Base-by-base conservation (phyloP, 345 rosid genomes). In the Gossypium stocksii region DNA sequence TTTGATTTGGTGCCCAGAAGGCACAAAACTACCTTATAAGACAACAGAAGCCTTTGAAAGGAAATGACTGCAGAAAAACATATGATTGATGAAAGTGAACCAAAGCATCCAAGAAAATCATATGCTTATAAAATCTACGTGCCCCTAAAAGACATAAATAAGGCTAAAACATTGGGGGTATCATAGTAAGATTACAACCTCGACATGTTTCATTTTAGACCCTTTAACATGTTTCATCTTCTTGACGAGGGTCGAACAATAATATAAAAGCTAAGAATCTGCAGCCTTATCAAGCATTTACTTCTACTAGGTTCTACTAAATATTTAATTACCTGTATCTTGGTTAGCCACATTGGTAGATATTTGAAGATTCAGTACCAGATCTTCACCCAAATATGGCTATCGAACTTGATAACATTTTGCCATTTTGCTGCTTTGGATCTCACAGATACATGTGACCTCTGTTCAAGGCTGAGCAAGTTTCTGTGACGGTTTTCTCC, bases 401-500 rank as follows among this genome's bases (percentile, higher is more conserved):
- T 17, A 64, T 41, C 23, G 4, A 4, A 27, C 29, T 64, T 64
- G 46, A 17, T 7, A 25, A 16, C 13, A 34, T 34, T 57, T 57
- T 9, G 1, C 9, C 68, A 64, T 41, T 38, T n/a, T 63, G 48
- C 13, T 34, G 67, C 14, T 41, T 41, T 17, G 46, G 12, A 38
- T 48, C 69, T 43, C 7, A 34, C 41, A 34, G 41, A 34, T 34
- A 34, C 41, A 34, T 34, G 41, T 34, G 41, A 34, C 41, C 41
- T 34, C 7, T 34, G 7, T 34, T 34, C 41, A 34, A 34, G 41
- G 41, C 41, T 34, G 59, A 51, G 34, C 38, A 72, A 17, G 67
- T 27, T 62, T 61, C 19, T 64, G 4, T 14, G 53, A 68, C 48
- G 38, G 66, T 61, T 76, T 69, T 62, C 51, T 64, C 48, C 48